phyloP scores from a whole-genome alignment of 331 rosid genomes.

The Saraca asoca region DNA sequence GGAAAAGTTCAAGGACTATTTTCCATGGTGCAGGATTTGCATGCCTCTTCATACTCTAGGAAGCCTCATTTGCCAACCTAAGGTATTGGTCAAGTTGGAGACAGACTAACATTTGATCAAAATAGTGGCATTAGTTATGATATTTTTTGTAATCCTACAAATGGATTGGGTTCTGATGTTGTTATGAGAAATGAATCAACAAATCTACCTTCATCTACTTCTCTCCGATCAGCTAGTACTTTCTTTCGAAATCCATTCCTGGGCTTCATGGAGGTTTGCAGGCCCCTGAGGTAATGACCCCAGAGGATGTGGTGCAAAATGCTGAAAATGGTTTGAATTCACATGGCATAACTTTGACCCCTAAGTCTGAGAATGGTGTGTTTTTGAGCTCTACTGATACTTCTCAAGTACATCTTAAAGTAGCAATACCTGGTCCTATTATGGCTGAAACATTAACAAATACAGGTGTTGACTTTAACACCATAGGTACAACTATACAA shows the following conservation, averaged over 20 bases:
- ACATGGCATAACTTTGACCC: constrained; percentile 39
- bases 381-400: constrained; percentile 38
- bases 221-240: constrained; percentile 48
- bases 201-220: constrained; percentile 85
- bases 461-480: constrained; percentile 52
- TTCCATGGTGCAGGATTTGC: constrained; percentile 64
- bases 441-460: constrained; percentile 40
- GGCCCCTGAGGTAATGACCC: constrained; percentile 31
- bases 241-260: constrained; percentile 43
- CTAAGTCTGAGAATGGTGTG: constrained; percentile 35
- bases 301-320: constrained; percentile 41
- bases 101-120: constrained; percentile 43
- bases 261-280: constrained; percentile 49
- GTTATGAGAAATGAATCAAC: constrained; percentile 55
- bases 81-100: constrained; percentile 49
- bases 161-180: constrained; percentile 58
- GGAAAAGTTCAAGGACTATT: constrained; percentile 97
- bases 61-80: constrained; percentile 53
- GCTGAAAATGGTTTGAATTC: constrained; percentile 38
- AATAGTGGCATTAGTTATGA: constrained; percentile 39
- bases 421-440: constrained; percentile 41
- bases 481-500: constrained; percentile 62
- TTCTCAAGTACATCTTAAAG: constrained; percentile 53
- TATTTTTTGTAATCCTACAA: no score
- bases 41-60: constrained; percentile 46